phyloP scores from a whole-genome alignment of 2,329 filamentous ascomycete species.

The Fragosphaeria purpurea region DNA sequence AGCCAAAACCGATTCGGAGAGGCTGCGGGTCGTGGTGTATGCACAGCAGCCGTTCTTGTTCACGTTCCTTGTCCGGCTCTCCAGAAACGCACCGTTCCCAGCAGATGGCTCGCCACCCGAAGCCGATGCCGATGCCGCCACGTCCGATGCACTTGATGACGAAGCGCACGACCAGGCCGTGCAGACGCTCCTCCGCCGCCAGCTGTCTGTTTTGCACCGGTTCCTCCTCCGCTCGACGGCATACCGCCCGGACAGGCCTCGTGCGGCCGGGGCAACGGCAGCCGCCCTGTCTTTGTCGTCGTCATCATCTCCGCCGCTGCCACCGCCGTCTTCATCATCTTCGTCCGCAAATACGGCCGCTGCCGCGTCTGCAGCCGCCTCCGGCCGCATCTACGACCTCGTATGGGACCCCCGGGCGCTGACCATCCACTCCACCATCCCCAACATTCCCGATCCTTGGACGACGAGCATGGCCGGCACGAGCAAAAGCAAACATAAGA shows the following conservation, averaged over 20 bases:
- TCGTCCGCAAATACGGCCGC: background rate
- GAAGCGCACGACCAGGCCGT: background rate
- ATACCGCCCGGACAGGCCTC: conserved; percentile 44
- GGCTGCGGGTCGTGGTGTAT: conserved; percentile 62
- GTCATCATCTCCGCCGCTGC: background rate
- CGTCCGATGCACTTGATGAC: background rate
- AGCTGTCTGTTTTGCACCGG: conserved; percentile 49
- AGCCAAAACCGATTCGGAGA: conserved; percentile 40
- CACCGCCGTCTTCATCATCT: background rate
- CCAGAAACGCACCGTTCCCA: conserved; percentile 31
- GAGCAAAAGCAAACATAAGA: background rate
- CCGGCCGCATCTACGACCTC: conserved; percentile 47
- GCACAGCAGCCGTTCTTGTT: conserved; percentile 68
- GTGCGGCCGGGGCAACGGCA: conserved; percentile 15
- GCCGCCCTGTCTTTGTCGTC: background rate
- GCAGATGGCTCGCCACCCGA: background rate
- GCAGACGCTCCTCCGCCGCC: conserved; percentile 18
- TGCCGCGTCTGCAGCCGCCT: conserved; percentile 5
- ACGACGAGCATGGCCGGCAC: background rate
- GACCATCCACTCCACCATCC: conserved; percentile 53
- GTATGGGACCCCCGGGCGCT: conserved; percentile 49
- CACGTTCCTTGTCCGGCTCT: conserved; percentile 56
- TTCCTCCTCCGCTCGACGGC: conserved; percentile 45
- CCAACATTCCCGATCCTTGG: conserved; percentile 49
- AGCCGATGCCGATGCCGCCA: background rate